These are phyloP conservation scores for Ceratobasidium sp. DNA, from an alignment of 1,284 basidiomycete species.

Conservation along the genomic window DNA sequence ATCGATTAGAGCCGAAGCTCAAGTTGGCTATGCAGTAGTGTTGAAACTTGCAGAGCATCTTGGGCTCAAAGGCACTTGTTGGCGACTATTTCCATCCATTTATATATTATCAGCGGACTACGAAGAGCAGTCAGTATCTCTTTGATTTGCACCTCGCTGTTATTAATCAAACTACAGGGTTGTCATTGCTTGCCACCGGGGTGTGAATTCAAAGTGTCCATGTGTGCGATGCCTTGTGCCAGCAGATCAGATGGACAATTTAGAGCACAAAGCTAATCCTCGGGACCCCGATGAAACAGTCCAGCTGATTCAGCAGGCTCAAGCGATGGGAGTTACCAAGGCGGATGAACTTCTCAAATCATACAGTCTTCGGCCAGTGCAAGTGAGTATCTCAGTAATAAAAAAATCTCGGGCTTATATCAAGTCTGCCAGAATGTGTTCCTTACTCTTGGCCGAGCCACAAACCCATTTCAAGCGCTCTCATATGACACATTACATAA, in stretches of 20 bases:
- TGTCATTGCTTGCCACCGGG: neutral
- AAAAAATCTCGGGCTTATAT: too few species aligned
- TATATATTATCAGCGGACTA: neutral
- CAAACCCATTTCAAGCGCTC: neutral
- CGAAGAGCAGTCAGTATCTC: neutral
- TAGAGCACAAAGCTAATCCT: neutral
- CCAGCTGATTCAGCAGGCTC: neutral
- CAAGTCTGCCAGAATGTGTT: neutral
- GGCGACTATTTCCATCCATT: neutral
- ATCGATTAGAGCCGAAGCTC: neutral
- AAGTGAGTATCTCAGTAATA: neutral
- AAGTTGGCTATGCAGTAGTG: neutral
- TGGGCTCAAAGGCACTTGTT: neutral
- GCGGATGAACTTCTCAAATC: neutral
- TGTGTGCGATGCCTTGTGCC: neutral
- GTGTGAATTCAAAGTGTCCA: neutral
- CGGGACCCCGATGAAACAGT: neutral
- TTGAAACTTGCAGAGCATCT: neutral
- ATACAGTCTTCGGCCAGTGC: neutral
- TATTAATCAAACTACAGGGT: neutral
- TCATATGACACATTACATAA: constrained; percentile 7
- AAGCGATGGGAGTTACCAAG: neutral
- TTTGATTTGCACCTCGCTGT: neutral
- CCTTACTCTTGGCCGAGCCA: neutral
- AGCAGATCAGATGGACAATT: neutral